phyloP scores from a whole-genome alignment of 306 rosid species.

The Fragaria iinumae region DNA sequence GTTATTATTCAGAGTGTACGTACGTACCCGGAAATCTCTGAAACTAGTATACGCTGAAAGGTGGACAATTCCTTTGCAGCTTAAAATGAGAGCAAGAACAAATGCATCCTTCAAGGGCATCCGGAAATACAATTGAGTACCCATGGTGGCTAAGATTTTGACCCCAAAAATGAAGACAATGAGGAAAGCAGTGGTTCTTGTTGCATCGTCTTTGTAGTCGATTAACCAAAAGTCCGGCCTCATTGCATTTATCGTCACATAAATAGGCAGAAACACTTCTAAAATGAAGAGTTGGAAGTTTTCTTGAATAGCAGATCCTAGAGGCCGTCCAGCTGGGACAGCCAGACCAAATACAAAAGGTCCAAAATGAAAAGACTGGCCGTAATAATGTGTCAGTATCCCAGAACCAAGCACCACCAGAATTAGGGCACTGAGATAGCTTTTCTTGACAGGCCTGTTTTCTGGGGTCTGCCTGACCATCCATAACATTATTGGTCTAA shows the following conservation, averaged over 20 bases:
- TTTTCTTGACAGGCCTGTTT: slow-evolving; percentile 44
- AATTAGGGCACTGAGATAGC: slow-evolving; percentile 24
- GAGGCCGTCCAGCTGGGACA: slow-evolving; percentile 65
- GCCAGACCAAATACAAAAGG: slow-evolving; percentile 56
- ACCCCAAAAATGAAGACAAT: neutral
- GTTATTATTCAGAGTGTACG: no score
- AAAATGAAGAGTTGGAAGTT: slow-evolving; percentile 38
- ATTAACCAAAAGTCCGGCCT: slow-evolving; percentile 33
- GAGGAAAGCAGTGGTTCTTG: neutral
- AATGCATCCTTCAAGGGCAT: slow-evolving; percentile 47
- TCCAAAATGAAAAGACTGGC: slow-evolving; percentile 39
- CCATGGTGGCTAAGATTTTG: slow-evolving; percentile 22
- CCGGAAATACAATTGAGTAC: slow-evolving; percentile 29
- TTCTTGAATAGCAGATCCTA: slow-evolving; percentile 55
- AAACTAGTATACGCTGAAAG: slow-evolving; percentile 5
- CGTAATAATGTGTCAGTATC: neutral
- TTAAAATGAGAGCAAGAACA: slow-evolving; percentile 47
- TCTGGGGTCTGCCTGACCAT: slow-evolving; percentile 48
- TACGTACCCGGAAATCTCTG: slow-evolving; percentile 17
- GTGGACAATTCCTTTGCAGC: slow-evolving; percentile 59
- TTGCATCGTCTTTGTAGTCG: neutral
- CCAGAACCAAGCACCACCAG: slow-evolving; percentile 31
- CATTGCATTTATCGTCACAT: slow-evolving; percentile 38
- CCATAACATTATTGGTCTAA: slow-evolving; percentile 36
- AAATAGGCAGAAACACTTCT: slow-evolving; percentile 49